Conservation (phyloP, 225 moss, liverwort and hornwort genomes). For the Marchantia polymorpha region DNA sequence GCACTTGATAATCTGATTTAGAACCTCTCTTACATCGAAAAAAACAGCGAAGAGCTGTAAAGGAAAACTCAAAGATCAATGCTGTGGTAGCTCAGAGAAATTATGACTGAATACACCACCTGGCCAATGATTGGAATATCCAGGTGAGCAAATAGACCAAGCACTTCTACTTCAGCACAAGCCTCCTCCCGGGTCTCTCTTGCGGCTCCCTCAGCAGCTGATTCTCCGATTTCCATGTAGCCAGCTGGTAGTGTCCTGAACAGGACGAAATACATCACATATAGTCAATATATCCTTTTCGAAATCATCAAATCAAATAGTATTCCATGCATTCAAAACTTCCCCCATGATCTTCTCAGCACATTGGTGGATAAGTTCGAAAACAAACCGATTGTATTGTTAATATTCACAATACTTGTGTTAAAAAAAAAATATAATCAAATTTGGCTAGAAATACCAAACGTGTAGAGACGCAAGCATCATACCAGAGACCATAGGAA, state of each 20-base stretch:
- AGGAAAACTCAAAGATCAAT: too few species aligned
- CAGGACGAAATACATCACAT: too few species aligned
- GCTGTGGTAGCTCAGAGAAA: neutral
- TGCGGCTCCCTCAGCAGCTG: slow-evolving; percentile 95
- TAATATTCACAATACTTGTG: too few species aligned
- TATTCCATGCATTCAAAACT: neutral
- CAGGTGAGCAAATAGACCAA: slow-evolving; percentile 82
- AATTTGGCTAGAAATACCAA: too few species aligned
- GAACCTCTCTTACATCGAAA: too few species aligned
- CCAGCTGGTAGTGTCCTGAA: slow-evolving; percentile 95
- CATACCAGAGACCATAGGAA: slow-evolving; percentile 87
- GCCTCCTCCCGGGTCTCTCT: slow-evolving; percentile 98
- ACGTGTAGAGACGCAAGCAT: neutral
- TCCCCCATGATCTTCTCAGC: neutral
- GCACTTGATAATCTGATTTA: too few species aligned
- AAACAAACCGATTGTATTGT: too few species aligned
- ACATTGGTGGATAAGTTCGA: neutral
- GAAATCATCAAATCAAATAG: neutral
- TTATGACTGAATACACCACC: slow-evolving; percentile 40
- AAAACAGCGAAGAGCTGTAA: too few species aligned
- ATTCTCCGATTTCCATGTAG: slow-evolving; percentile 97
- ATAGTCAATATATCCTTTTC: neutral
- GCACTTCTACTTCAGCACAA: slow-evolving; percentile 78
- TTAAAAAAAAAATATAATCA: too few species aligned
- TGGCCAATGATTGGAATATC: slow-evolving; percentile 91